These are phyloP conservation scores for Cladosporium oxysporum DNA, from an alignment of 2,329 filamentous ascomycete species.

Conservation along the genomic window DNA sequence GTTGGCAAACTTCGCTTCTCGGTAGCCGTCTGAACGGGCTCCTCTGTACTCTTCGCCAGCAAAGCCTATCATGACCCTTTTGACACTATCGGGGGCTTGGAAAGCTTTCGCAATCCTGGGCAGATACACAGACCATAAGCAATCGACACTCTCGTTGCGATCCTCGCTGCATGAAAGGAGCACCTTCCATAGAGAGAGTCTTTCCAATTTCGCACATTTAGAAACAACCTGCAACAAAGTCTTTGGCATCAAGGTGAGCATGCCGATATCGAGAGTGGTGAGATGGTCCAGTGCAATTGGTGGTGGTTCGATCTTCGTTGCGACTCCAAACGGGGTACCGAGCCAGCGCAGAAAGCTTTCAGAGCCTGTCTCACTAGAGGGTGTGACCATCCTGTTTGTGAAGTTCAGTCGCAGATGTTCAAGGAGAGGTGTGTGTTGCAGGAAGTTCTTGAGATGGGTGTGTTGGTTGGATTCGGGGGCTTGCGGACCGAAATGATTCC, in stretches of 20 bases:
- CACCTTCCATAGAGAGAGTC: conserved; percentile 13
- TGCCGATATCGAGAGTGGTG: conserved; percentile 4
- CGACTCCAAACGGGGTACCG: not conserved
- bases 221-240: not conserved
- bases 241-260: conserved; percentile 7
- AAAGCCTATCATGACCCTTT: not conserved
- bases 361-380: not conserved
- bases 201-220: conserved; percentile 9
- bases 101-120: not conserved
- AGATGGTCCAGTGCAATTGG: not conserved
- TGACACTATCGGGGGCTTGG: not conserved
- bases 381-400: not conserved
- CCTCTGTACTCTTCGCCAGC: not conserved
- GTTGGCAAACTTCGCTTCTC: not conserved
- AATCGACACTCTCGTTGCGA: not conserved
- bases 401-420: conserved; percentile 33
- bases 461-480: too few species aligned
- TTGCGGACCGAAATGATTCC: too few species aligned
- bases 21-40: not conserved
- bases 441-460: conserved; percentile 22
- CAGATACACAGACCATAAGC: not conserved
- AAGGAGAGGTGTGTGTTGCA: conserved; percentile 25
- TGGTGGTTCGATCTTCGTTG: not conserved
- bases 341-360: not conserved
- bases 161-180: not conserved